A percentile compares a stretch with the other conserved stretches of the same genome.
Conservation (phyloP, 139 green algal species). For the Axilococcus clingmanii region DNA sequence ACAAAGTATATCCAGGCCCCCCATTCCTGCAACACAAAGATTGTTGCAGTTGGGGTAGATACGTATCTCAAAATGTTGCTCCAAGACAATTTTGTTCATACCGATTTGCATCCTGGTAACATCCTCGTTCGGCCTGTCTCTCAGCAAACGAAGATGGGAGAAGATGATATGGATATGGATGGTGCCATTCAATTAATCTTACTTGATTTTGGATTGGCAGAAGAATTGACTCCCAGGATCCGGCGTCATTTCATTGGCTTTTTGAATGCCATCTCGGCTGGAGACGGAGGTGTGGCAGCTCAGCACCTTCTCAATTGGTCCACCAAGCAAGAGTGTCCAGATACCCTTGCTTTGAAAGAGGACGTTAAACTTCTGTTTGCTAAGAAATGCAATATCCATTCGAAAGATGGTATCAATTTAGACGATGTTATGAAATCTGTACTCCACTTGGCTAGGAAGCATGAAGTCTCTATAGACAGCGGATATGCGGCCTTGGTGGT, state of each 20-base stretch:
- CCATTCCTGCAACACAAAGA: slow-evolving; percentile 46
- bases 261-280: slow-evolving; percentile 59
- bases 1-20: slow-evolving; percentile 46
- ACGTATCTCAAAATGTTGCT: slow-evolving; percentile 87
- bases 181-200: slow-evolving; percentile 52
- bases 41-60: slow-evolving; percentile 70
- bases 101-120: slow-evolving; percentile 84
- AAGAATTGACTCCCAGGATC: slow-evolving; percentile 68
- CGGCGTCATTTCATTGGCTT: slow-evolving; percentile 82
- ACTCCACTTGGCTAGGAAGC: no score
- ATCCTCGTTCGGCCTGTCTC: slow-evolving; percentile 54
- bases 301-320: no score
- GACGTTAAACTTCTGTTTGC: no score
- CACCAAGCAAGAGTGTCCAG: no score
- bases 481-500: no score
- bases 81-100: slow-evolving; percentile 82
- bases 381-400: no score
- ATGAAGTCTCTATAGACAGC: no score
- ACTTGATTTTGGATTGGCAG: slow-evolving; percentile 73
- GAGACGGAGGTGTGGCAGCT: no score
- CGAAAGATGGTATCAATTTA: no score
- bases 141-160: background rate
- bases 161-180: no score
- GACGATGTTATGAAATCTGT: no score
- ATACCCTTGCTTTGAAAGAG: no score